These are phyloP conservation scores for Fusarium hainanense DNA, from an alignment of 2,329 filamentous ascomycete genomes.

Conservation along the genomic window DNA sequence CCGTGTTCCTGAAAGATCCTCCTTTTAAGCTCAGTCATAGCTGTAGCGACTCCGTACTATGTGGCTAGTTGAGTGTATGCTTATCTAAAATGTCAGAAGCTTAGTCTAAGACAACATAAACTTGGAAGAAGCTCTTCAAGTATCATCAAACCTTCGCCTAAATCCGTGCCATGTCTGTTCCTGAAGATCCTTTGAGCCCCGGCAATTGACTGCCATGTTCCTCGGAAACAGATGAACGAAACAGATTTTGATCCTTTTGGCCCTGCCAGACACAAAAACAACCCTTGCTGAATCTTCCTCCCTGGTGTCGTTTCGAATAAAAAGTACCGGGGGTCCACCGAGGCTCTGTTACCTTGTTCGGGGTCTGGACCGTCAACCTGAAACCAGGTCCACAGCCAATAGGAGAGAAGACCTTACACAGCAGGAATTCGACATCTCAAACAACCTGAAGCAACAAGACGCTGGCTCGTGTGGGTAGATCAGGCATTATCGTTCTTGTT, in stretches of 20 bases:
- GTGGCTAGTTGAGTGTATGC: not conserved
- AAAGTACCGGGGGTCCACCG: conserved; percentile 1
- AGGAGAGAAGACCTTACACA: conserved; percentile 18
- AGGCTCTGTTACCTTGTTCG: conserved; percentile 26
- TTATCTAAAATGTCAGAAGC: not conserved
- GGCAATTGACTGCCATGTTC: not conserved
- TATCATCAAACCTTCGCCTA: not conserved
- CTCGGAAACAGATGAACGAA: not conserved
- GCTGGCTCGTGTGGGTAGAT: conserved; percentile 1
- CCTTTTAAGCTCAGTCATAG: not conserved
- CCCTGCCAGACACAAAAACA: not conserved
- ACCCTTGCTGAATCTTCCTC: not conserved
- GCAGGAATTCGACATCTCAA: conserved; percentile 12
- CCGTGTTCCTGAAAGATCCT: not conserved
- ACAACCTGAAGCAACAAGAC: conserved; percentile 2
- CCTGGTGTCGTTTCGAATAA: conserved; percentile 15
- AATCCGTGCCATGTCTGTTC: not conserved
- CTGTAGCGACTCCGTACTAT: not conserved
- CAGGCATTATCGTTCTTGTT: not conserved
- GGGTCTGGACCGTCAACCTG: conserved; percentile 20
- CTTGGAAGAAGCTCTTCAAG: not conserved
- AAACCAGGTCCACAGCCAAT: conserved; percentile 33
- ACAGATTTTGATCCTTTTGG: conserved; percentile 7
- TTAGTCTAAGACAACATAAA: not conserved
- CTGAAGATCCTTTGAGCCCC: not conserved